phyloP scores from a whole-genome alignment of 495 filamentous ascomycete genomes.

The Neurospora pannonica region DNA sequence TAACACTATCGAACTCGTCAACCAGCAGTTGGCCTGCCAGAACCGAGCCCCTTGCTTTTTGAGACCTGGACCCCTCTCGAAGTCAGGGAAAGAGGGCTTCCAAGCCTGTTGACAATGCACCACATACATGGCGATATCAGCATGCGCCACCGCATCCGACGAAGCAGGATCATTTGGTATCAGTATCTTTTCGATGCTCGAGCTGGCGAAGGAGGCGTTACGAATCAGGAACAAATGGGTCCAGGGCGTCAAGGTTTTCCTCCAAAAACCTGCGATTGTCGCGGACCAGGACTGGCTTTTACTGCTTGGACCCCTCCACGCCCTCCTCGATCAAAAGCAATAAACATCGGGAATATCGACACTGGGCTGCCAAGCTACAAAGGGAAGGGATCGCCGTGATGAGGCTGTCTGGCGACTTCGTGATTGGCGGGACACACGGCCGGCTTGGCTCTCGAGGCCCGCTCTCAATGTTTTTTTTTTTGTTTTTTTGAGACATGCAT shows the following conservation, averaged over 20 bases:
- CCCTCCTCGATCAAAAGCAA: background rate
- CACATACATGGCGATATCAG: background rate
- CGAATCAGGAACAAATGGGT: background rate
- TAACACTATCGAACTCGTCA: background rate
- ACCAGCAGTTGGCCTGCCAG: background rate
- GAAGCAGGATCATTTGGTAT: background rate
- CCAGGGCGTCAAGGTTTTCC: background rate
- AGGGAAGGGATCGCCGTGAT: background rate
- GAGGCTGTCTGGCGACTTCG: background rate
- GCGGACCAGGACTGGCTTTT: slow-evolving; percentile 1
- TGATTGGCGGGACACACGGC: background rate
- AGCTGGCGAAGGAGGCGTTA: background rate
- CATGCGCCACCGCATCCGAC: background rate
- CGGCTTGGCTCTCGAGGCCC: background rate
- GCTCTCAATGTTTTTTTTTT: background rate
- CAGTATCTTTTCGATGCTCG: background rate
- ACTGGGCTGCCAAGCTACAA: background rate
- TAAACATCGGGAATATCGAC: slow-evolving; percentile 2
- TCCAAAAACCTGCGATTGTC: background rate
- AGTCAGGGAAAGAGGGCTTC: background rate
- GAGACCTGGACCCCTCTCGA: background rate
- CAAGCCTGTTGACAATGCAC: background rate
- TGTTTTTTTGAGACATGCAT: background rate
- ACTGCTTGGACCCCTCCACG: background rate
- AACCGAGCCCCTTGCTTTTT: background rate